phyloP scores from a whole-genome alignment of 148 eudicot species.

The Chenopodium suecicum region DNA sequence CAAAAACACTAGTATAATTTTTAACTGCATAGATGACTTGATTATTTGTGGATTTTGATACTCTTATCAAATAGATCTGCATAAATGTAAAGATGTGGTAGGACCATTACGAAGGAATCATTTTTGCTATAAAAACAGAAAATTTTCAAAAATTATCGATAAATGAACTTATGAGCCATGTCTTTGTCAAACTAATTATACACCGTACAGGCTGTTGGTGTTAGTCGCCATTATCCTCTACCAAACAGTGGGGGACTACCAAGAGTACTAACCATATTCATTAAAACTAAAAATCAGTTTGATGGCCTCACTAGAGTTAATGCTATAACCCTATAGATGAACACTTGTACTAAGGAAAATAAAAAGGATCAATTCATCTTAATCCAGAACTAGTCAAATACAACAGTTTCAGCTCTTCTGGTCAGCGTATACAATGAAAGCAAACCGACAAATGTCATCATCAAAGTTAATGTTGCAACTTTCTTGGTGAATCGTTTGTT shows the following conservation, averaged over 20 bases:
- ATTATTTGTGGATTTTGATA: background rate
- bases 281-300: background rate
- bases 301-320: background rate
- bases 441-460: background rate
- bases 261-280: too few relatives aligned
- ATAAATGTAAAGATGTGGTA: background rate
- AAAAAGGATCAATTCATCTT: slow-evolving; percentile 1
- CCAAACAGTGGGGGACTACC: too few relatives aligned
- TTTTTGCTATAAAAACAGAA: background rate
- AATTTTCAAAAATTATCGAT: background rate
- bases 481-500: background rate
- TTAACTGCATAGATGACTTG: background rate
- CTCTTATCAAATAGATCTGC: background rate
- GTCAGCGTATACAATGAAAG: background rate
- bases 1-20: background rate
- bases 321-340: background rate
- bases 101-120: background rate
- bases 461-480: background rate
- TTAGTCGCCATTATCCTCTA: slow-evolving; percentile 1
- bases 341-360: slow-evolving; percentile 2
- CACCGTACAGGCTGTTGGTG: slow-evolving; percentile 15
- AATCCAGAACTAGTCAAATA: background rate
- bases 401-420: background rate
- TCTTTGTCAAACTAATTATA: slow-evolving; percentile 18
- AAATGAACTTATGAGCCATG: slow-evolving; percentile 3